Conservation (phyloP, 1,284 basidiomycete genomes). For the Malassezia sp. region DNA sequence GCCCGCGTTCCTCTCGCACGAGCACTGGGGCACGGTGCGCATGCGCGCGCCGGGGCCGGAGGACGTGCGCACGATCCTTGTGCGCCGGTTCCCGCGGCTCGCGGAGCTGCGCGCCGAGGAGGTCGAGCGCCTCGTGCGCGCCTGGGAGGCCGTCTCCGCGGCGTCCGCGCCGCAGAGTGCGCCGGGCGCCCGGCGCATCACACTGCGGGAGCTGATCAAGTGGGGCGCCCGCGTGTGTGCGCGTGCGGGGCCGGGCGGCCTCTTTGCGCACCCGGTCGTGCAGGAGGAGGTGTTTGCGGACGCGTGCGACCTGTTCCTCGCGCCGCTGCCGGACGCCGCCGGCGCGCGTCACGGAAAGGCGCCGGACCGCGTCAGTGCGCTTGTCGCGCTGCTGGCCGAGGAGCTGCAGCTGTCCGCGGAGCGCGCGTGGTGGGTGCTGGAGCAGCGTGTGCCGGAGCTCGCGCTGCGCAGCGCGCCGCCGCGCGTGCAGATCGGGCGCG, state of each 20-base stretch:
- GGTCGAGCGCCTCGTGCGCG: conserved; percentile 24
- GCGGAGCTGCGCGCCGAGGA: conserved; percentile 12
- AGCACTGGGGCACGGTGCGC: conserved; percentile 39
- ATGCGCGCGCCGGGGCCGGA: conserved; percentile 20
- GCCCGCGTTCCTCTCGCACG: conserved; percentile 60
- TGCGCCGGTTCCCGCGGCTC: conserved; percentile 21
- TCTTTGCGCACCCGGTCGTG: conserved; percentile 58
- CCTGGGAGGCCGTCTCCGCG: conserved; percentile 23
- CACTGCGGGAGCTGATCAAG: conserved; percentile 76
- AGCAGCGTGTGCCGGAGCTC: conserved; percentile 30
- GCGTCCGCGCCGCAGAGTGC: not conserved
- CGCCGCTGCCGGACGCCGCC: conserved; percentile 49
- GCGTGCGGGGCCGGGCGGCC: conserved; percentile 1
- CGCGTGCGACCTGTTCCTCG: conserved; percentile 84
- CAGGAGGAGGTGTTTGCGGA: conserved; percentile 85
- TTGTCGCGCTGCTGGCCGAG: conserved; percentile 26
- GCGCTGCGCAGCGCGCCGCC: conserved; percentile 5
- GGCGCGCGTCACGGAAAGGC: no score
- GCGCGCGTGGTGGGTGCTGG: conserved; percentile 30
- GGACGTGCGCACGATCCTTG: conserved; percentile 32
- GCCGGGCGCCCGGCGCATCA: conserved; percentile 36
- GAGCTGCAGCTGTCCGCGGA: conserved; percentile 31
- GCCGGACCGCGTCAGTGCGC: conserved; percentile 10
- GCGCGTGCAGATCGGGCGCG: conserved; percentile 9
- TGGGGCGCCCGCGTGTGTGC: conserved; percentile 65